Evolutionary conservation across 2,329 filamentous ascomycete species (phyloP).

Genomic region (Penicillium sp.): DNA sequence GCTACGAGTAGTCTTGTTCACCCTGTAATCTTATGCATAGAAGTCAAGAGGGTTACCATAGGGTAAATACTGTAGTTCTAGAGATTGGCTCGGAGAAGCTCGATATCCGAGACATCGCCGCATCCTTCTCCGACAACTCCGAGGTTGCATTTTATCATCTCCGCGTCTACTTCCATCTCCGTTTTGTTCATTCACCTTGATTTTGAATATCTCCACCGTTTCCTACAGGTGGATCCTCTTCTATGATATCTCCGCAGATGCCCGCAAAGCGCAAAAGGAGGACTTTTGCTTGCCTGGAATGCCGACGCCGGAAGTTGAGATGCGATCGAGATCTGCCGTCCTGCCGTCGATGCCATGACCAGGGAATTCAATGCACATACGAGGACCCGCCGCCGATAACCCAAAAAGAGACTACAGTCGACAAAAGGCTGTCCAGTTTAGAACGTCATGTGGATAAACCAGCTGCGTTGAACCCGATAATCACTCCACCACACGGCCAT

Average conservation of each 20-base stretch:
- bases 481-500: not conserved
- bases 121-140: not conserved
- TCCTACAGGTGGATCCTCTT: not conserved
- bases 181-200: not conserved
- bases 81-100: not conserved
- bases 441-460: not conserved
- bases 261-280: conserved; percentile 9
- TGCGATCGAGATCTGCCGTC: conserved; percentile 24
- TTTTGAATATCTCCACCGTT: not conserved
- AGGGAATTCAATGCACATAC: not conserved
- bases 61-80: too few relatives aligned
- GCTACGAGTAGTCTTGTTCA: too few relatives aligned
- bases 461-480: not conserved
- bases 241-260: not conserved
- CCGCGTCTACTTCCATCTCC: not conserved
- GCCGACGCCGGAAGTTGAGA: conserved; percentile 15
- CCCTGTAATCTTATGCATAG: not conserved
- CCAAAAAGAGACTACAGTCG: not conserved
- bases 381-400: not conserved
- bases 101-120: not conserved
- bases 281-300: conserved; percentile 11
- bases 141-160: not conserved
- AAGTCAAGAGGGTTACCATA: too few relatives aligned
- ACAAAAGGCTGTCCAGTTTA: not conserved
- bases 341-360: conserved; percentile 18